Evolutionary conservation across 1,284 basidiomycete genomes (phyloP).

Genomic region (Ustilago tritici): DNA sequence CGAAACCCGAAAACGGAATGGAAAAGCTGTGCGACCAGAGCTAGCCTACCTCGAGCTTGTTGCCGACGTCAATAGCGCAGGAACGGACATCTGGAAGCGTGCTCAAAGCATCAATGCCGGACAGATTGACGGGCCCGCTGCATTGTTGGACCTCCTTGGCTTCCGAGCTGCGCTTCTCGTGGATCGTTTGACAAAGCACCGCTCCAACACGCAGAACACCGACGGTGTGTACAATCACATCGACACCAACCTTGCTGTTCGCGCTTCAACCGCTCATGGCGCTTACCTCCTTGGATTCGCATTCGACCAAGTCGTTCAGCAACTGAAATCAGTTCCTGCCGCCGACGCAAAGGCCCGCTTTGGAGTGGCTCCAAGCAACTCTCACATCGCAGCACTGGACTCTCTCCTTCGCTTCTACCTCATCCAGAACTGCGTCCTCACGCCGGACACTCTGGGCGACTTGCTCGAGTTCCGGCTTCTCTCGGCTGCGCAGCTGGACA

Average conservation of each 20-base stretch:
- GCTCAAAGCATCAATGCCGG: slow-evolving; percentile 8
- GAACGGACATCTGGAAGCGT: slow-evolving; percentile 11
- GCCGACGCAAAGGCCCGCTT: slow-evolving; percentile 14
- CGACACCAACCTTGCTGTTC: slow-evolving; percentile 48
- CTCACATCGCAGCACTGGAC: slow-evolving; percentile 29
- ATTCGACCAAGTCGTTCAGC: slow-evolving; percentile 32
- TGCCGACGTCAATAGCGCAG: not conserved
- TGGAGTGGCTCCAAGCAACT: slow-evolving; percentile 12
- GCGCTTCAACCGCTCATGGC: slow-evolving; percentile 54
- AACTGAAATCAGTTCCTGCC: slow-evolving; percentile 15
- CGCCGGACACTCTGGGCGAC: slow-evolving; percentile 24
- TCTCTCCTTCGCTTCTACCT: slow-evolving; percentile 44
- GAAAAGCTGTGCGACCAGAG: slow-evolving; percentile 33
- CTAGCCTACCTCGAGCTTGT: slow-evolving; percentile 41
- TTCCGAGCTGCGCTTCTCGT: slow-evolving; percentile 42
- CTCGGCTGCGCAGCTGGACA: slow-evolving; percentile 21
- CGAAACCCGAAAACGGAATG: slow-evolving; percentile 26
- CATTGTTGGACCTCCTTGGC: slow-evolving; percentile 44
- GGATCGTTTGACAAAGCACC: slow-evolving; percentile 39
- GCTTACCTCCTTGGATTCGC: slow-evolving; percentile 44
- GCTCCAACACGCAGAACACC: slow-evolving; percentile 8
- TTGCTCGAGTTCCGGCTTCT: slow-evolving; percentile 36
- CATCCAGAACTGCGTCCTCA: slow-evolving; percentile 53
- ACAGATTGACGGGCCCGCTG: slow-evolving; percentile 25
- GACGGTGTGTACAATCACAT: slow-evolving; percentile 41